phyloP scores from a whole-genome alignment of 768 basidiomycete species.

The Collybia mongolica region DNA sequence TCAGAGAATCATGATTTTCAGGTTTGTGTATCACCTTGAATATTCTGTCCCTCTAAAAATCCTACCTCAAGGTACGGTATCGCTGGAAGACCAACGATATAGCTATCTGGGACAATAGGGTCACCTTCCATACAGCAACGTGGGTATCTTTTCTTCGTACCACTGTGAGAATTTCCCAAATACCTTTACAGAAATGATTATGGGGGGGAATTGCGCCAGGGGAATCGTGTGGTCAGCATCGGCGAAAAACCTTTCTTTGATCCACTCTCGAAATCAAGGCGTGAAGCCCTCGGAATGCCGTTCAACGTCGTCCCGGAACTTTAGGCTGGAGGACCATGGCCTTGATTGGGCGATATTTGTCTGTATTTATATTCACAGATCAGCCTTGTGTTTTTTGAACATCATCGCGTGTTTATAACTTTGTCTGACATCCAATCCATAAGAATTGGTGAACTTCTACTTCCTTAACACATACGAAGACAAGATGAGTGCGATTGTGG shows the following conservation, averaged over 20 bases:
- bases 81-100: slow-evolving; percentile 51
- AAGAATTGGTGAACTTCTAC: too few species aligned
- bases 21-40: slow-evolving; percentile 12
- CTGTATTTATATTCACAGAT: too few species aligned
- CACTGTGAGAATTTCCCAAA: background rate
- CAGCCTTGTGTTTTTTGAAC: too few species aligned
- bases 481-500: too few species aligned
- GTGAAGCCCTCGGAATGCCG: slow-evolving; percentile 8
- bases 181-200: slow-evolving; percentile 30
- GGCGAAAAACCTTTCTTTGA: slow-evolving; percentile 16
- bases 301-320: too few species aligned
- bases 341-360: too few species aligned
- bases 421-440: too few species aligned
- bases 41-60: background rate
- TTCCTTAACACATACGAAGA: too few species aligned
- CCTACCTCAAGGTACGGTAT: slow-evolving; percentile 38
- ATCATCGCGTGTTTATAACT: too few species aligned
- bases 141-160: slow-evolving; percentile 14
- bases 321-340: too few species aligned
- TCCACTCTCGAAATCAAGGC: slow-evolving; percentile 13
- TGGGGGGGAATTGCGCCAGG: slow-evolving; percentile 30
- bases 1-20: slow-evolving; percentile 61
- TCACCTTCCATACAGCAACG: slow-evolving; percentile 48
- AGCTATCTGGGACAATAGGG: slow-evolving; percentile 64
- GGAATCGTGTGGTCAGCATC: slow-evolving; percentile 40